Percentiles rank a stretch among this genome's conserved stretches.
Conservation (phyloP, 192 early-diverging fungal genomes). For the Umbelopsis sp. region DNA sequence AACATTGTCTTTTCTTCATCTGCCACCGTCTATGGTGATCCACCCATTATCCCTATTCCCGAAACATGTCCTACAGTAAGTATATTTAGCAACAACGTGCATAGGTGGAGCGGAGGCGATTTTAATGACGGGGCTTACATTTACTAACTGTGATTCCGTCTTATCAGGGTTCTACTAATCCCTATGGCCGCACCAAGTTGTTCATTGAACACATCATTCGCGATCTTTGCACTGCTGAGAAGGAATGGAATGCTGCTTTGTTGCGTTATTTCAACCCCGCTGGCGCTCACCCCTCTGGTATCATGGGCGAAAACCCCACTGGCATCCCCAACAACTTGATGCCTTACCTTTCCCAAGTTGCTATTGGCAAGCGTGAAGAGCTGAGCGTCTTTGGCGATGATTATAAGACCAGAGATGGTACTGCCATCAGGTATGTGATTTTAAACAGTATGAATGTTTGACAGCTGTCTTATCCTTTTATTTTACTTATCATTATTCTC, state of each 20-base stretch:
- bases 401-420: conserved; percentile 93
- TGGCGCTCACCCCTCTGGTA: conserved; percentile 89
- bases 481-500: too few species aligned
- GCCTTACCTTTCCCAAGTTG: conserved; percentile 90
- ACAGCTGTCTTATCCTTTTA: too few species aligned
- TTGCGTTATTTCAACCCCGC: conserved; percentile 97
- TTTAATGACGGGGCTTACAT: neutral
- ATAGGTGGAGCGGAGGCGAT: neutral
- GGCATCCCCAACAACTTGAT: conserved; percentile 92
- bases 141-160: neutral
- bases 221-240: conserved; percentile 64
- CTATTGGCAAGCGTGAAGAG: conserved; percentile 80
- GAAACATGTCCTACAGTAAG: conserved; percentile 64
- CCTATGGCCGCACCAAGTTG: conserved; percentile 95
- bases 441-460: conserved; percentile 18
- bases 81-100: neutral
- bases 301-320: conserved; percentile 91
- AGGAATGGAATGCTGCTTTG: conserved; percentile 68
- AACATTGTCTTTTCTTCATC: conserved; percentile 95
- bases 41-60: conserved; percentile 51
- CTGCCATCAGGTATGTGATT: conserved; percentile 58
- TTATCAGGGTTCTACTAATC: conserved; percentile 70
- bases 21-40: conserved; percentile 85
- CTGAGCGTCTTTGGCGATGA: conserved; percentile 93
- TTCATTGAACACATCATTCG: conserved; percentile 82